phyloP scores from a whole-genome alignment of 106 monocot genomes.

The Dioscorea zingiberensis region DNA sequence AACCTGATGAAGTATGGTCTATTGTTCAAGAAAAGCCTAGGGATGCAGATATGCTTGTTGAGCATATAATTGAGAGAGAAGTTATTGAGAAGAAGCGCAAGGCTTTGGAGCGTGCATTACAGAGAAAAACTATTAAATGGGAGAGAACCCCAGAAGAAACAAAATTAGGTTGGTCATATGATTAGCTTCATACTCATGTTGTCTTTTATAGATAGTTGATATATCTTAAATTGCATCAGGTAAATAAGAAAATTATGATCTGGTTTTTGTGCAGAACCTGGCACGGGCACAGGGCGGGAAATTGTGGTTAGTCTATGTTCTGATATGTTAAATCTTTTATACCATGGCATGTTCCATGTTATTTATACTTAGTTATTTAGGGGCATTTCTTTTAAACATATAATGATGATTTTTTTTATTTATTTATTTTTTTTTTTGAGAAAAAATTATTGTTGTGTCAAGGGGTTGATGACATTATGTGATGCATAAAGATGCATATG shows the following conservation, averaged over 20 bases:
- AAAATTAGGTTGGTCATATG: conserved; percentile 16
- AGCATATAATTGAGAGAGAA: conserved; percentile 28
- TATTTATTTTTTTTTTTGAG: no score
- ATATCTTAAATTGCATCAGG: no score
- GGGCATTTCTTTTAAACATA: no score
- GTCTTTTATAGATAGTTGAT: no score
- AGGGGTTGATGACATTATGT: no score
- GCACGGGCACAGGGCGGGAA: conserved; percentile 37
- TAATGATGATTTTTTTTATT: no score
- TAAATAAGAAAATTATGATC: no score
- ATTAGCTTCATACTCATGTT: not conserved
- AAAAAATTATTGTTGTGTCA: no score
- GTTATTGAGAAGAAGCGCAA: conserved; percentile 29
- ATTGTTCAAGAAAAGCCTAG: conserved; percentile 32
- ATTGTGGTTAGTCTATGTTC: conserved; percentile 32
- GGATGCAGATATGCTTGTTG: conserved; percentile 22
- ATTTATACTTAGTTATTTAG: no score
- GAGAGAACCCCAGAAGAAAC: conserved; percentile 19
- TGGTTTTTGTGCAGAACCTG: conserved; percentile 28
- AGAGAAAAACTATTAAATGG: conserved; percentile 33
- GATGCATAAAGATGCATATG: no score
- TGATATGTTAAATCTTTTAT: conserved; percentile 5
- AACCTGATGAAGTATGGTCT: conserved; percentile 33
- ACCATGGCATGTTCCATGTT: not conserved
- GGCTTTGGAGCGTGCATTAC: conserved; percentile 28